Percentiles rank a stretch among this genome's conserved stretches.
These are phyloP conservation scores for Oemleria cerasiformis DNA, from an alignment of 306 rosid species.

Conservation along the genomic window DNA sequence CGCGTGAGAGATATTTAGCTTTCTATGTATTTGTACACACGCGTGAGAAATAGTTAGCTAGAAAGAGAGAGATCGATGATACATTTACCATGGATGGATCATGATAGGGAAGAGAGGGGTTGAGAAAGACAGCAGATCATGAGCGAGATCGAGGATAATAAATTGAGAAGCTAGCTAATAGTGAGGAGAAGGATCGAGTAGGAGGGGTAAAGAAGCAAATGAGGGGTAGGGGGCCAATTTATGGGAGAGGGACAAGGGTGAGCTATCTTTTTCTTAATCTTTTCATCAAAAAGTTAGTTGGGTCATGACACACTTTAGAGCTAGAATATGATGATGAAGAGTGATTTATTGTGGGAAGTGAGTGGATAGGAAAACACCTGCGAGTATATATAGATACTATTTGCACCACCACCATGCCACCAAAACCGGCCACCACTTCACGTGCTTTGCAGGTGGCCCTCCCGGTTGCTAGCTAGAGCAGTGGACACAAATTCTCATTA, in stretches of 20 bases:
- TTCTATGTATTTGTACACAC: neutral
- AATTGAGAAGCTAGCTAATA: conserved; percentile 23
- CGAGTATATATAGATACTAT: neutral
- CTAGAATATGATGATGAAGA: neutral
- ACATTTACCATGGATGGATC: conserved; percentile 15
- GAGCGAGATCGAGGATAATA: conserved; percentile 18
- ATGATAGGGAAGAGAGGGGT: conserved; percentile 16
- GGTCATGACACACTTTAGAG: conserved; percentile 24
- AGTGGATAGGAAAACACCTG: conserved; percentile 48
- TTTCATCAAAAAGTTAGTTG: conserved; percentile 50
- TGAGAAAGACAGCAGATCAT: conserved; percentile 67
- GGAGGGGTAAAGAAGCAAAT: conserved; percentile 28
- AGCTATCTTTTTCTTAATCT: conserved; percentile 43
- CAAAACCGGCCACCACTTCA: too few species aligned
- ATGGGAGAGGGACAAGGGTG: conserved; percentile 42
- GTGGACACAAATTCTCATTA: too few species aligned
- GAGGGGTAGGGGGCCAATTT: conserved; percentile 32
- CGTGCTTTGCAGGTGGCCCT: too few species aligned
- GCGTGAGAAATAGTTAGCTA: conserved; percentile 8
- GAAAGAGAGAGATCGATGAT: conserved; percentile 11
- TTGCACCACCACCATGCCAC: too few species aligned
- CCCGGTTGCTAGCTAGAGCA: too few species aligned
- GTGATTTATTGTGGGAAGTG: conserved; percentile 37
- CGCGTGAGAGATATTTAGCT: neutral
- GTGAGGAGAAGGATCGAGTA: conserved; percentile 22